phyloP scores from a whole-genome alignment of 768 basidiomycete genomes.

The Xanthoconium stramineum region DNA sequence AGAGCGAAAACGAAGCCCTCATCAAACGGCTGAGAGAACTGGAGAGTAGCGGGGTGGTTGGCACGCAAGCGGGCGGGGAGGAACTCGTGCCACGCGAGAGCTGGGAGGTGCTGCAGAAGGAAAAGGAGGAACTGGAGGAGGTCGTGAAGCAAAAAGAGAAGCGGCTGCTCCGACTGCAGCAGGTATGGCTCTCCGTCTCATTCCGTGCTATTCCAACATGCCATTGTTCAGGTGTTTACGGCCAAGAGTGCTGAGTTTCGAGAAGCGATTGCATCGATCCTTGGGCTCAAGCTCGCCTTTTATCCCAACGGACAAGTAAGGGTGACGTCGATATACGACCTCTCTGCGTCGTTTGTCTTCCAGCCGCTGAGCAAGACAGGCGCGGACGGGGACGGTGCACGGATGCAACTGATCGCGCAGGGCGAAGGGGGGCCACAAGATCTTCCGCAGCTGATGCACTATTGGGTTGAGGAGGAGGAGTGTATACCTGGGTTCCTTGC shows the following conservation, averaged over 20 bases:
- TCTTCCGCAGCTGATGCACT: slow-evolving; percentile 69
- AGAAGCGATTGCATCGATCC: slow-evolving; percentile 83
- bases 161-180: slow-evolving; percentile 70
- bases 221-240: slow-evolving; percentile 62
- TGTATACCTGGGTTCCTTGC: slow-evolving; percentile 90
- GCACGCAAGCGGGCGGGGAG: slow-evolving; percentile 18
- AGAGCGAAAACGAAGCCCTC: slow-evolving; percentile 81
- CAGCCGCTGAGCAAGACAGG: slow-evolving; percentile 48
- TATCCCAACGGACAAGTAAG: slow-evolving; percentile 88
- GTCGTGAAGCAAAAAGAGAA: slow-evolving; percentile 77
- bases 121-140: slow-evolving; percentile 66
- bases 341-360: slow-evolving; percentile 85
- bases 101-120: slow-evolving; percentile 67
- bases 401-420: slow-evolving; percentile 72
- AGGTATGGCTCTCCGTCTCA: slow-evolving; percentile 43
- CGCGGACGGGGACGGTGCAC: slow-evolving; percentile 39
- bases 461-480: slow-evolving; percentile 84
- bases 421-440: slow-evolving; percentile 76
- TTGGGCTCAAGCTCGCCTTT: slow-evolving; percentile 90
- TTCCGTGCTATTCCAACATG: no score
- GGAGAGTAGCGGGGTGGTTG: slow-evolving; percentile 40
- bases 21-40: slow-evolving; percentile 62
- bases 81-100: slow-evolving; percentile 71
- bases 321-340: slow-evolving; percentile 88
- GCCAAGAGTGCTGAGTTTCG: slow-evolving; percentile 89